Conservation (phyloP, 768 basidiomycete species). For the Harrya chromipes region DNA sequence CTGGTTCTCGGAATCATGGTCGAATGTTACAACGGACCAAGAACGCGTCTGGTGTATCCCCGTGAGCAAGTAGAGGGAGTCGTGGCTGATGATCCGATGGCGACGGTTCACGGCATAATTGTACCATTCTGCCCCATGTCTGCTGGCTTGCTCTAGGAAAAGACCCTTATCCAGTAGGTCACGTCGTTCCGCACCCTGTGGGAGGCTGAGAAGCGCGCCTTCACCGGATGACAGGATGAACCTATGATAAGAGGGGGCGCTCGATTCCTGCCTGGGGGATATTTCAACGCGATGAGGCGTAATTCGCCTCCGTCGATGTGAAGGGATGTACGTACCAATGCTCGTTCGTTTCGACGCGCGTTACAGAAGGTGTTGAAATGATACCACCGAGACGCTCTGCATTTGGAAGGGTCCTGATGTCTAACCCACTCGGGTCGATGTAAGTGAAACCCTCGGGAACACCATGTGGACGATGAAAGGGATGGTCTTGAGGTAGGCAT, state of each 20-base stretch:
- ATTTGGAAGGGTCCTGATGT: constrained; percentile 3
- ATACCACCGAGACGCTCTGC: constrained; percentile 8
- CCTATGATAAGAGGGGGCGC: constrained; percentile 8
- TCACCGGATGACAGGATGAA: constrained; percentile 18
- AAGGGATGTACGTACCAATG: background rate
- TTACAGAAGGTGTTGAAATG: constrained; percentile 11
- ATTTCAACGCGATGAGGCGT: background rate
- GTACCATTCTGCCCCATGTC: constrained; percentile 28
- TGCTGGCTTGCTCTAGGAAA: constrained; percentile 22
- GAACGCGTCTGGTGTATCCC: constrained; percentile 2
- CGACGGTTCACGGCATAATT: constrained; percentile 16
- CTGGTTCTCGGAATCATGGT: background rate
- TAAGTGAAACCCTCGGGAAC: constrained; percentile 27
- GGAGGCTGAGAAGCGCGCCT: constrained; percentile 33
- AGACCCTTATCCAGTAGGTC: constrained; percentile 20
- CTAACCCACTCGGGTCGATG: constrained; percentile 7
- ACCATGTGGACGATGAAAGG: constrained; percentile 6
- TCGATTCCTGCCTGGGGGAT: background rate
- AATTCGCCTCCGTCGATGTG: background rate
- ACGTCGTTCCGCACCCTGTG: constrained; percentile 26
- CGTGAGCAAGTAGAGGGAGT: constrained; percentile 29
- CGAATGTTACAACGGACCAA: constrained; percentile 28
- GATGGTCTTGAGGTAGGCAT: constrained; percentile 28
- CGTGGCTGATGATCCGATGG: constrained; percentile 14
- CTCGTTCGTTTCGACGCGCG: background rate